phyloP scores from a whole-genome alignment of 306 rosid genomes.

The Dicorynia guianensis region DNA sequence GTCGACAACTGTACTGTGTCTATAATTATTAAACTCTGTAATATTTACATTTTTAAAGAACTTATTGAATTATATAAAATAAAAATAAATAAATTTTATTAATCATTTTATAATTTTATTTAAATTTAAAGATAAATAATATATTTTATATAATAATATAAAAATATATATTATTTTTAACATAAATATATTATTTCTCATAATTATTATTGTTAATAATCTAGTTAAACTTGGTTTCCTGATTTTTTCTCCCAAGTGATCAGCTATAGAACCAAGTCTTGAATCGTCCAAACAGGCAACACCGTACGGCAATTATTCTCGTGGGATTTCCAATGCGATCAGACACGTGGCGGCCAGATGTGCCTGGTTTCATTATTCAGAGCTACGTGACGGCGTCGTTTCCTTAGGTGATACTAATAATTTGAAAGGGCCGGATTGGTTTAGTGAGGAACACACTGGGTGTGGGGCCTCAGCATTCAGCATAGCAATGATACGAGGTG shows the following conservation, averaged over 20 bases:
- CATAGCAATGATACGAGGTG: slow-evolving; percentile 19
- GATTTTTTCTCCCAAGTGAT: not conserved
- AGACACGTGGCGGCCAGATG: slow-evolving; percentile 43
- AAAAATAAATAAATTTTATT: too few relatives aligned
- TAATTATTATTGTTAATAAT: not conserved
- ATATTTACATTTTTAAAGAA: too few relatives aligned
- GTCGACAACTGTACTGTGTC: slow-evolving; percentile 3
- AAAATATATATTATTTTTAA: too few relatives aligned
- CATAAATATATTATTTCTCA: too few relatives aligned
- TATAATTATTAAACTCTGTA: too few relatives aligned
- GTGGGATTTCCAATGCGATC: not conserved
- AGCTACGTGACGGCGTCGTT: slow-evolving; percentile 32
- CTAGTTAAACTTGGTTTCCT: not conserved
- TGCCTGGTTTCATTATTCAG: not conserved
- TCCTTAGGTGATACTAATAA: not conserved
- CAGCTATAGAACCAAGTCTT: not conserved
- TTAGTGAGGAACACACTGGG: not conserved
- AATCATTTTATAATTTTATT: too few relatives aligned
- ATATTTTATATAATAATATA: too few relatives aligned
- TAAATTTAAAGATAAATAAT: too few relatives aligned
- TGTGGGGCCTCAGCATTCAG: slow-evolving; percentile 41
- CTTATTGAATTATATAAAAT: too few relatives aligned
- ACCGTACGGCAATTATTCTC: slow-evolving; percentile 34
- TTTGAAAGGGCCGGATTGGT: too few relatives aligned
- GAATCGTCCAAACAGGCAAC: not conserved